phyloP scores from a whole-genome alignment of 805 yeast species.

The Candida takata region DNA sequence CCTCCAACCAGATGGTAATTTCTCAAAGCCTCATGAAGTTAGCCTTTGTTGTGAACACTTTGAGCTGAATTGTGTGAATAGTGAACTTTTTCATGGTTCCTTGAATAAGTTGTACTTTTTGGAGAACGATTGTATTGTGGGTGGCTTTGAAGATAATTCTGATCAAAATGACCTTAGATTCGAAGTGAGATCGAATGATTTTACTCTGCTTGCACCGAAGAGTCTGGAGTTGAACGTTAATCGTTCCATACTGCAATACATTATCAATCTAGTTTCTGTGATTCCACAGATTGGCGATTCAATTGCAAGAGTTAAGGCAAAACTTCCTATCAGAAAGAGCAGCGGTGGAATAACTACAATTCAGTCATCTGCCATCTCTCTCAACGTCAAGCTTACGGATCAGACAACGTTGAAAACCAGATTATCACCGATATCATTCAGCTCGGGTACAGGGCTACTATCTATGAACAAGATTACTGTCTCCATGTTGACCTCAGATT shows the following conservation, averaged over 20 bases:
- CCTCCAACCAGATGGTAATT: slow-evolving; percentile 32
- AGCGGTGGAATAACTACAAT: slow-evolving; percentile 5
- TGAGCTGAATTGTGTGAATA: slow-evolving; percentile 37
- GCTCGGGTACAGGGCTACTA: slow-evolving; percentile 28
- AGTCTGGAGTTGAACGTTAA: slow-evolving; percentile 23
- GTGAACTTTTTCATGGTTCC: slow-evolving; percentile 41
- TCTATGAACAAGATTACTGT: slow-evolving; percentile 29
- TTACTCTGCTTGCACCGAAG: slow-evolving; percentile 40
- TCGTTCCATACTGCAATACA: slow-evolving; percentile 16
- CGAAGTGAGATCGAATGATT: slow-evolving; percentile 34
- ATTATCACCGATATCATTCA: slow-evolving; percentile 39
- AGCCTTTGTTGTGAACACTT: slow-evolving; percentile 26
- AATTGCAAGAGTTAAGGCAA: slow-evolving; percentile 10
- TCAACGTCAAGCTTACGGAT: slow-evolving; percentile 8
- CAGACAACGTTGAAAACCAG: slow-evolving; percentile 19
- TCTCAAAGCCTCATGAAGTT: slow-evolving; percentile 29
- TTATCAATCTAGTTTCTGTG: slow-evolving; percentile 25
- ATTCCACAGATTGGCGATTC: slow-evolving; percentile 23
- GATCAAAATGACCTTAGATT: slow-evolving; percentile 45
- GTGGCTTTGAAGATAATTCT: slow-evolving; percentile 24
- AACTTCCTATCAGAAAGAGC: slow-evolving; percentile 2
- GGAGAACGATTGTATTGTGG: slow-evolving; percentile 16
- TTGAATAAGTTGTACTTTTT: slow-evolving; percentile 28
- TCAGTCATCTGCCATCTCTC: slow-evolving; percentile 17
- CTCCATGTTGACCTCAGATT: slow-evolving; percentile 10